Percentiles rank a stretch among this genome's conserved stretches.
These are phyloP conservation scores for Neonectria coccinea DNA, from an alignment of 2,329 filamentous ascomycete species.

Conservation along the genomic window DNA sequence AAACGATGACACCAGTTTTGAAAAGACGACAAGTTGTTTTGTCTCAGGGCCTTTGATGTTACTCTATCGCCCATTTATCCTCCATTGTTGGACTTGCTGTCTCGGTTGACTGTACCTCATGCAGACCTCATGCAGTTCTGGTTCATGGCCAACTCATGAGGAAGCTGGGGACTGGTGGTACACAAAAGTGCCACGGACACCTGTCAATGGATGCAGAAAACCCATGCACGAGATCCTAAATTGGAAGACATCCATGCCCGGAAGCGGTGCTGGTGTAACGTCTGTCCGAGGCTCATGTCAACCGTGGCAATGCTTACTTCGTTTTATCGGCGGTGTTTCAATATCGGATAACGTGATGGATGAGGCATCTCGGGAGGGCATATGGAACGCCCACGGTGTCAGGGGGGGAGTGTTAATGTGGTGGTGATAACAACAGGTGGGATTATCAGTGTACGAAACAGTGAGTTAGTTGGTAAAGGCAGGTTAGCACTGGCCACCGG, in stretches of 20 bases:
- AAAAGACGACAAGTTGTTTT: too few species aligned
- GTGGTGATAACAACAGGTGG: background rate
- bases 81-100: background rate
- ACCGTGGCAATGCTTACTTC: background rate
- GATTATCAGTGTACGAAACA: background rate
- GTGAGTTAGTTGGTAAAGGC: slow-evolving; percentile 3
- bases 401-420: background rate
- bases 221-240: too few species aligned
- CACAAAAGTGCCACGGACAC: background rate
- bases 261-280: background rate
- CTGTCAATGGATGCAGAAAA: background rate
- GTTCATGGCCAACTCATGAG: background rate
- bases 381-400: slow-evolving; percentile 14
- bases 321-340: background rate
- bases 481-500: background rate
- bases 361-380: slow-evolving; percentile 1
- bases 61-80: background rate
- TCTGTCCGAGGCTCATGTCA: background rate
- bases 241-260: background rate
- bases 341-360: background rate
- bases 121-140: background rate
- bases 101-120: background rate
- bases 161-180: background rate
- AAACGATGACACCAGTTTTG: too few species aligned
- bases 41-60: too few species aligned